Evolutionary conservation across 2,329 filamentous ascomycete genomes (phyloP).

Genomic region (Lecanicillium sp.): DNA sequence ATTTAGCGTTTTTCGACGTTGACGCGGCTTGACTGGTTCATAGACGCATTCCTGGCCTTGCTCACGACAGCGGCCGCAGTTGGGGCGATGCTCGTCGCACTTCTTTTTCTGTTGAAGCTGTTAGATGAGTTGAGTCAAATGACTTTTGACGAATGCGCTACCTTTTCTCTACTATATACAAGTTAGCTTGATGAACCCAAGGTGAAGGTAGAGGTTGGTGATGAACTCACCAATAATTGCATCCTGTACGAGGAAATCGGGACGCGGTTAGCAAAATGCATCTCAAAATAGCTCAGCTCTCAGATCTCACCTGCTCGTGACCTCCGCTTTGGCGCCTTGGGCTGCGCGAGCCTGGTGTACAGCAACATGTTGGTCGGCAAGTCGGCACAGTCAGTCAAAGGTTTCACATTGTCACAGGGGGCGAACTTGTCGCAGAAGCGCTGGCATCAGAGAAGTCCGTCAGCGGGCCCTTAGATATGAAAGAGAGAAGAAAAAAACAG

Average conservation of each 20-base stretch:
- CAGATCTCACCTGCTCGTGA: slow-evolving; percentile 42
- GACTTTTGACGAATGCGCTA: slow-evolving; percentile 23
- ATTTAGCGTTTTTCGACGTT: slow-evolving; percentile 25
- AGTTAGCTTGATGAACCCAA: slow-evolving; percentile 13
- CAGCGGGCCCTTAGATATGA: too few species aligned
- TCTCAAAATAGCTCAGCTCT: background rate
- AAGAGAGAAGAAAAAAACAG: too few species aligned
- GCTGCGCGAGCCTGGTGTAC: slow-evolving; percentile 40
- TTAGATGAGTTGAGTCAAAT: too few species aligned
- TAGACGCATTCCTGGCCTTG: slow-evolving; percentile 40
- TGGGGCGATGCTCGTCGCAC: slow-evolving; percentile 44
- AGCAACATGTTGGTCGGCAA: slow-evolving; percentile 32
- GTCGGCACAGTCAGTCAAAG: too few species aligned
- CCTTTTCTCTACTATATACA: slow-evolving; percentile 43
- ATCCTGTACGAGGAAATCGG: slow-evolving; percentile 27
- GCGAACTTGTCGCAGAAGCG: too few species aligned
- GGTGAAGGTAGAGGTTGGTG: background rate
- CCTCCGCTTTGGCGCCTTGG: slow-evolving; percentile 44
- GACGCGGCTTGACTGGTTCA: slow-evolving; percentile 34
- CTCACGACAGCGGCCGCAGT: slow-evolving; percentile 42
- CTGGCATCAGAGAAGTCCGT: too few species aligned
- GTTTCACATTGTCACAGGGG: too few species aligned
- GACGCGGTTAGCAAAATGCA: background rate
- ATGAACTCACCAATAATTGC: slow-evolving; percentile 40
- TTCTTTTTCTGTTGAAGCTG: slow-evolving; percentile 42